These are phyloP conservation scores for Avena sativa DNA, from an alignment of 176 grass and related monocot genomes.

Conservation along the genomic window DNA sequence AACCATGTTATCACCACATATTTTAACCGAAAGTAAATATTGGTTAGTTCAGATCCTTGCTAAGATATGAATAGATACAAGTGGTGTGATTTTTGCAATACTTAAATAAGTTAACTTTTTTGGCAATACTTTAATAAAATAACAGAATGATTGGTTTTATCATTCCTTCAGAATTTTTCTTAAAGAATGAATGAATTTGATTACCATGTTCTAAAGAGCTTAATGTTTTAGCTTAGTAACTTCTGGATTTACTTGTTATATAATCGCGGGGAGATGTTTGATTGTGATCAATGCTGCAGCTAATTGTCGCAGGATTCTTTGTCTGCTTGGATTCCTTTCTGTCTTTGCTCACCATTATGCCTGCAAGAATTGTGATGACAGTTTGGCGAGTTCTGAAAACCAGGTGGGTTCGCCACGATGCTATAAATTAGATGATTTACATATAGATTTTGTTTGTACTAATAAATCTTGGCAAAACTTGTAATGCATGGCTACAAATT, in stretches of 20 bases:
- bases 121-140: not conserved
- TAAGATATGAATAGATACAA: not conserved
- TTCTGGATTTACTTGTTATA: slow-evolving; percentile 10
- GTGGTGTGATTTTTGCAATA: not conserved
- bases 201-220: not conserved
- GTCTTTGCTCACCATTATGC: slow-evolving; percentile 91
- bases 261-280: slow-evolving; percentile 48
- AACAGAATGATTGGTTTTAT: not conserved
- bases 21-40: slow-evolving; percentile 29
- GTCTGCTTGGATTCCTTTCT: slow-evolving; percentile 96
- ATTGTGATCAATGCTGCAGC: slow-evolving; percentile 78
- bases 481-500: not conserved
- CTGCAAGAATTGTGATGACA: slow-evolving; percentile 79
- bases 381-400: slow-evolving; percentile 77
- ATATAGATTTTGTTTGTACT: not conserved
- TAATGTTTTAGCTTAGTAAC: slow-evolving; percentile 16
- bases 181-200: not conserved
- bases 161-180: not conserved
- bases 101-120: not conserved
- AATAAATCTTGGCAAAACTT: not conserved
- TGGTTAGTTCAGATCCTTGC: not conserved
- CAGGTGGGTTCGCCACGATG: slow-evolving; percentile 55
- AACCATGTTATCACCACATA: slow-evolving; percentile 14
- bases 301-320: slow-evolving; percentile 87
- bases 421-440: slow-evolving; percentile 31